Conservation (phyloP, 139 green algal species). For the Spirogloea muscicola region DNA sequence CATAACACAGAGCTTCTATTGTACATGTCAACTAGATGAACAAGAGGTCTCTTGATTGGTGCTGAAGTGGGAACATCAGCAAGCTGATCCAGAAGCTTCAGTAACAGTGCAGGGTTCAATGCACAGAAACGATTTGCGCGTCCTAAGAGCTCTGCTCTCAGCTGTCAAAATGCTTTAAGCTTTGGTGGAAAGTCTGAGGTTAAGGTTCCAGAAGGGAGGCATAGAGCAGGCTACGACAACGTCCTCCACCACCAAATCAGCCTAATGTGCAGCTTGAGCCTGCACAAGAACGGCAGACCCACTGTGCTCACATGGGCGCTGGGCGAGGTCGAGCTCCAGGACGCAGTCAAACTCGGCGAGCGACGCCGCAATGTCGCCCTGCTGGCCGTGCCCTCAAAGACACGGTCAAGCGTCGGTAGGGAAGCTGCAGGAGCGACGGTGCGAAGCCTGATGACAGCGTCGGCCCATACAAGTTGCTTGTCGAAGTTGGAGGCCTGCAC, state of each 20-base stretch:
- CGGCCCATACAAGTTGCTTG: no score
- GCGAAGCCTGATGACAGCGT: no score
- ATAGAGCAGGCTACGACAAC: neutral
- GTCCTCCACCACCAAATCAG: neutral
- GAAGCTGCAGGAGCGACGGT: no score
- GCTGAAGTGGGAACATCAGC: neutral
- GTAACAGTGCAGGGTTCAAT: neutral
- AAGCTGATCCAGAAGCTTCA: neutral
- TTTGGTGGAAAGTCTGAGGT: neutral
- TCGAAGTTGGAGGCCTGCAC: no score
- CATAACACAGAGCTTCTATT: no score
- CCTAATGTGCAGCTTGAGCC: neutral
- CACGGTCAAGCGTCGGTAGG: no score
- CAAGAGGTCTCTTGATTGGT: neutral
- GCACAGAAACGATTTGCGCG: neutral
- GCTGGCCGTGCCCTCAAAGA: no score
- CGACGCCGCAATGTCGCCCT: conserved; percentile 33
- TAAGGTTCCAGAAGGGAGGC: neutral
- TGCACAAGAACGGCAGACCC: neutral
- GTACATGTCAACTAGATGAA: neutral
- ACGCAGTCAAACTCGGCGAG: conserved; percentile 39
- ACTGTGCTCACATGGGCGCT: conserved; percentile 28
- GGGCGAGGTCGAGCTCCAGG: conserved; percentile 32
- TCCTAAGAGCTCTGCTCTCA: neutral
- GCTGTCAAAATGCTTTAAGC: neutral